phyloP scores from a whole-genome alignment of 192 early-diverging fungal species.

The Coemansia sp. region DNA sequence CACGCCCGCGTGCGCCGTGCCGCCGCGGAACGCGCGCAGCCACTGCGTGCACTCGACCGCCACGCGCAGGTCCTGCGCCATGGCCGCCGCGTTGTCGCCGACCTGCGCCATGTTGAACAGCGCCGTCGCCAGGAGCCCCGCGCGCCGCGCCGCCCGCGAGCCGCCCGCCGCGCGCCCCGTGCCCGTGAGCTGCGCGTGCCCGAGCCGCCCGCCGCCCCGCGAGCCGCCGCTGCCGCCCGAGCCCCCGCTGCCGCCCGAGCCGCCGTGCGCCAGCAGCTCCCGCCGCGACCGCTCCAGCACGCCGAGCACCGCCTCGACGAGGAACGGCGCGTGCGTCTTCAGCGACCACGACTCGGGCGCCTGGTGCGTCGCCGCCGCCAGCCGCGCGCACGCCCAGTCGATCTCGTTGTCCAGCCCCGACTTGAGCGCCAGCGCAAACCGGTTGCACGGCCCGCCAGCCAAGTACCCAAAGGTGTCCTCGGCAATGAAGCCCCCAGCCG shows the following conservation, averaged over 20 bases:
- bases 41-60: conserved; percentile 40
- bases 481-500: conserved; percentile 18
- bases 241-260: too few relatives aligned
- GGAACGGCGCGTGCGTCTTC: conserved; percentile 36
- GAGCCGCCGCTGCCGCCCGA: neutral
- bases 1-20: conserved; percentile 5
- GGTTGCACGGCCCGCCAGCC: conserved; percentile 42
- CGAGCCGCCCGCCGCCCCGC: neutral
- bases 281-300: conserved; percentile 34
- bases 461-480: conserved; percentile 36
- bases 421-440: conserved; percentile 49
- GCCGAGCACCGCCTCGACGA: conserved; percentile 41
- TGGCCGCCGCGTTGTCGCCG: conserved; percentile 33
- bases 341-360: conserved; percentile 34
- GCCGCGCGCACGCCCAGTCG: conserved; percentile 48
- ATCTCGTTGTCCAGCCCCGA: conserved; percentile 48
- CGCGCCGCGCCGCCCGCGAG: conserved; percentile 26
- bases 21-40: conserved; percentile 20
- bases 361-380: conserved; percentile 34
- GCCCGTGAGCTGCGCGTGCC: conserved; percentile 13
- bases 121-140: conserved; percentile 27
- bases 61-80: conserved; percentile 47
- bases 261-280: conserved; percentile 10
- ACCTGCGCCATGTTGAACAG: conserved; percentile 48
- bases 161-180: conserved; percentile 16